Evolutionary conservation across 306 rosid genomes (phyloP).

Genomic region (Vicia villosa): DNA sequence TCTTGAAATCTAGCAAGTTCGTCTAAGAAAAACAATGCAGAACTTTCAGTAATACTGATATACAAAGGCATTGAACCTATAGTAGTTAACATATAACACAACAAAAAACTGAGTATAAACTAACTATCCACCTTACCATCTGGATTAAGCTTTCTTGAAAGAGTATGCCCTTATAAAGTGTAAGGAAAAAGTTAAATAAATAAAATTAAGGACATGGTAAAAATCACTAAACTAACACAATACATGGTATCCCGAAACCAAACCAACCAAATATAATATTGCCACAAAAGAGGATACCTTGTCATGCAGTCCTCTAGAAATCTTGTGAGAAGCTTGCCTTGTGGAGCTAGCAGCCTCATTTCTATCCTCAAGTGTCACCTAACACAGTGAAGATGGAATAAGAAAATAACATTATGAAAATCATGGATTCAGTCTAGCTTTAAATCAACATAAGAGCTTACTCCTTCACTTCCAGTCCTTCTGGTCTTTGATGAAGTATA

Average conservation of each 20-base stretch:
- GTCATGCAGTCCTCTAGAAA: conserved; percentile 68
- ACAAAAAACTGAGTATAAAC: neutral
- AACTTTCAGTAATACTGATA: conserved; percentile 20
- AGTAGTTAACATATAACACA: conserved; percentile 19
- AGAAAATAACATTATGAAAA: conserved; percentile 21
- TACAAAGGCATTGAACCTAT: neutral
- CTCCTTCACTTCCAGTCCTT: conserved; percentile 89
- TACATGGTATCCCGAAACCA: neutral
- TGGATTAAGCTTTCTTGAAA: conserved; percentile 67
- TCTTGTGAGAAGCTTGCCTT: conserved; percentile 62
- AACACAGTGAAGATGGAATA: conserved; percentile 33
- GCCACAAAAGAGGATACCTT: conserved; percentile 53
- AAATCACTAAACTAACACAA: conserved; percentile 5
- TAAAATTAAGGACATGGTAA: neutral
- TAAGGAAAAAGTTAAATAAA: conserved; percentile 4
- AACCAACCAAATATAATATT: conserved; percentile 13
- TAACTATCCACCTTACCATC: conserved; percentile 76
- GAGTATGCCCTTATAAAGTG: conserved; percentile 72
- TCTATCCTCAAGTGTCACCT: conserved; percentile 78
- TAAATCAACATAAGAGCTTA: conserved; percentile 40
- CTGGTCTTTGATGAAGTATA: conserved; percentile 66
- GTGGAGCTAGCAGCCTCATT: conserved; percentile 83
- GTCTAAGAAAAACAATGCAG: conserved; percentile 48
- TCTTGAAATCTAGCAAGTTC: conserved; percentile 72
- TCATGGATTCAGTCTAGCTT: neutral